Evolutionary conservation across 108 stramenopile species (phyloP).

Genomic region (Nitzschia sp.): DNA sequence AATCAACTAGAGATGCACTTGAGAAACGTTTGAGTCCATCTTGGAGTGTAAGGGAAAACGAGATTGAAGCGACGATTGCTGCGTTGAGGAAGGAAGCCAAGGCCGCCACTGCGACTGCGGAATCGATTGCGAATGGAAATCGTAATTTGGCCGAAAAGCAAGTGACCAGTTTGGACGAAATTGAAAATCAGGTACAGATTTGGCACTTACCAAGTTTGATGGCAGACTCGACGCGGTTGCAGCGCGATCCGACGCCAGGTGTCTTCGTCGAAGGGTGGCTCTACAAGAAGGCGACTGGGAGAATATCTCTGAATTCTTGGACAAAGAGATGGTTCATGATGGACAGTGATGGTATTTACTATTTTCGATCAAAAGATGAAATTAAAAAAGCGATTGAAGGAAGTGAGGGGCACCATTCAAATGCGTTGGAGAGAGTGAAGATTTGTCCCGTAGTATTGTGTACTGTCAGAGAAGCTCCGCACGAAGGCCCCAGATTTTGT

Average conservation of each 20-base stretch:
- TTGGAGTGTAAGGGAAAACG: slow-evolving; percentile 67
- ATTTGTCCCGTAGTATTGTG: slow-evolving; percentile 93
- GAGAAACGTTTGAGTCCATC: slow-evolving; percentile 59
- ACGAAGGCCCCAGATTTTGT: slow-evolving; percentile 77
- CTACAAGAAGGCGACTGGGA: slow-evolving; percentile 76
- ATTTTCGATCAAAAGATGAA: slow-evolving; percentile 56
- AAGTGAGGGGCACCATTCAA: slow-evolving; percentile 19
- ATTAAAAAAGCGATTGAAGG: slow-evolving; percentile 44
- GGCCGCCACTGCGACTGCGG: slow-evolving; percentile 51
- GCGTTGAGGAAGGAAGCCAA: slow-evolving; percentile 53
- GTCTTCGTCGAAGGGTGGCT: slow-evolving; percentile 87
- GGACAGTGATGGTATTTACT: slow-evolving; percentile 82
- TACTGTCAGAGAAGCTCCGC: slow-evolving; percentile 82
- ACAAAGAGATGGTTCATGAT: slow-evolving; percentile 85
- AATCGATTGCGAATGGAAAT: slow-evolving; percentile 68
- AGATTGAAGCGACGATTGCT: slow-evolving; percentile 57
- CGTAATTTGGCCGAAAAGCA: slow-evolving; percentile 51
- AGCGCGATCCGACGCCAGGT: slow-evolving; percentile 77
- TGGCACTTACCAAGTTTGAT: slow-evolving; percentile 74
- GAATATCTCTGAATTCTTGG: slow-evolving; percentile 77
- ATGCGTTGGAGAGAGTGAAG: slow-evolving; percentile 72
- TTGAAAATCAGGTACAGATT: slow-evolving; percentile 74
- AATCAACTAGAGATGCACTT: slow-evolving; percentile 48
- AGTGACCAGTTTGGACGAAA: slow-evolving; percentile 55
- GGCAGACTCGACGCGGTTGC: slow-evolving; percentile 65